phyloP scores from a whole-genome alignment of 257 asterid genomes.

The Scutellaria galericulata region DNA sequence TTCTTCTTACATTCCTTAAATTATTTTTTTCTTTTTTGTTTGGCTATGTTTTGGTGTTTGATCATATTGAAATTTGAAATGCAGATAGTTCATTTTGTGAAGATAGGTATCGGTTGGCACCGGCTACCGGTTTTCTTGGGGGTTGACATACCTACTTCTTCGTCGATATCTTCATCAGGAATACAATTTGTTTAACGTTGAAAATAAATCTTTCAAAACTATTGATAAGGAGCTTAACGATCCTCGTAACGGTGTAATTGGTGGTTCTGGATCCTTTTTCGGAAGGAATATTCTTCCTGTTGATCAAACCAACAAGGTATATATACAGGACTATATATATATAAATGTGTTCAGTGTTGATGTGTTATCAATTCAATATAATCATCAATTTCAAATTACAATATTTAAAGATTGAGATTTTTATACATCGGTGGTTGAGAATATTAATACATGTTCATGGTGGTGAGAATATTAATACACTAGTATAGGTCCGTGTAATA shows the following conservation, averaged over 20 bases:
- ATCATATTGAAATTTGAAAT: not conserved
- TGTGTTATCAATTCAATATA: too few species aligned
- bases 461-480: too few species aligned
- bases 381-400: too few species aligned
- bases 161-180: conserved; percentile 58
- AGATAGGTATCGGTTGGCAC: conserved; percentile 51
- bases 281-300: conserved; percentile 66
- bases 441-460: too few species aligned
- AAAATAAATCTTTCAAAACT: conserved; percentile 42
- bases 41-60: not conserved
- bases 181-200: conserved; percentile 67
- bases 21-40: too few species aligned
- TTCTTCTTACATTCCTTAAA: too few species aligned
- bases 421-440: too few species aligned
- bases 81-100: conserved; percentile 55
- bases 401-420: too few species aligned
- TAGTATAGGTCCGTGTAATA: too few species aligned
- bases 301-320: conserved; percentile 52
- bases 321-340: not conserved
- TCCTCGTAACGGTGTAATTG: conserved; percentile 45
- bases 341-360: too few species aligned
- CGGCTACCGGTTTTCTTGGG: conserved; percentile 66
- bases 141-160: conserved; percentile 49
- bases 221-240: conserved; percentile 31
- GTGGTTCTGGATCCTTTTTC: conserved; percentile 54